phyloP scores from a whole-genome alignment of 352 stramenopile species.

The Bremia lactucae region DNA sequence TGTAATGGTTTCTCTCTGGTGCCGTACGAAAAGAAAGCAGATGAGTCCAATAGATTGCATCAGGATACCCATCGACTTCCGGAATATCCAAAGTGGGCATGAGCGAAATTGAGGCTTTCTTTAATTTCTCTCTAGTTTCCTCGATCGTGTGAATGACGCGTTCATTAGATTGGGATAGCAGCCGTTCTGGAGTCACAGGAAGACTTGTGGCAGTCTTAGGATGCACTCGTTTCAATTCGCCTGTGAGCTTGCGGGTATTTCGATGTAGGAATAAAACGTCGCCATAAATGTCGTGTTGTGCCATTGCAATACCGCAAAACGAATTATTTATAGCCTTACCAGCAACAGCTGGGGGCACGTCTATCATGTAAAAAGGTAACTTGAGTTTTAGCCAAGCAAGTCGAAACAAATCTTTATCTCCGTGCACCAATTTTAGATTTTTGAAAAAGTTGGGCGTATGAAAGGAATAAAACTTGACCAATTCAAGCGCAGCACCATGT shows the following conservation, averaged over 20 bases:
- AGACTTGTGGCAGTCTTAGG: constrained; percentile 6
- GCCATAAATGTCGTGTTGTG: constrained; percentile 27
- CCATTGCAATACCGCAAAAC: constrained; percentile 50
- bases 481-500: constrained; percentile 21
- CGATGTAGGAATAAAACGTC: constrained; percentile 41
- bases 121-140: constrained; percentile 10
- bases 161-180: constrained; percentile 1
- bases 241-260: constrained; percentile 33
- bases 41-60: constrained; percentile 58
- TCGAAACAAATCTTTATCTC: constrained; percentile 55
- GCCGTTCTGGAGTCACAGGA: constrained; percentile 8
- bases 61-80: constrained; percentile 19
- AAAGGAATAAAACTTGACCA: constrained; percentile 38
- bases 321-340: constrained; percentile 25
- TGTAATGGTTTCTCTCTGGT: constrained; percentile 30
- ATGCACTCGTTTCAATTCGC: constrained; percentile 8
- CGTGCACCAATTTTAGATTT: constrained; percentile 25
- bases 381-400: constrained; percentile 45
- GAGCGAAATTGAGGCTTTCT: constrained; percentile 1
- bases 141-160: constrained; percentile 6
- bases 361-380: constrained; percentile 36
- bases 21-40: constrained; percentile 49
- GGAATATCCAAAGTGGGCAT: constrained; percentile 13
- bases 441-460: constrained; percentile 27
- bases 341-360: constrained; percentile 29